phyloP scores from a whole-genome alignment of 2,329 filamentous ascomycete genomes.

The Penicillium sp. region DNA sequence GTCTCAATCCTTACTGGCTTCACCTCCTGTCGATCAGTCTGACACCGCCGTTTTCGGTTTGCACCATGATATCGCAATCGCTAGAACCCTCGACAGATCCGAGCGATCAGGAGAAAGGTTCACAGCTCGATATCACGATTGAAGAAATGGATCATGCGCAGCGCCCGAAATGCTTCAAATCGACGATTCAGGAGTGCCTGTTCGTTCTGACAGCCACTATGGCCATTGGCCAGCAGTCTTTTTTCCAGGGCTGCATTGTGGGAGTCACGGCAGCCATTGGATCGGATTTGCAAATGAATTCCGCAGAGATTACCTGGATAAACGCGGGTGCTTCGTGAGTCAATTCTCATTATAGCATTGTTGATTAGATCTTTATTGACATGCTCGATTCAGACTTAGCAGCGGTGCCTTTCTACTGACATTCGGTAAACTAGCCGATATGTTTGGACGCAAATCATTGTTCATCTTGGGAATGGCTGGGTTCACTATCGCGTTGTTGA shows the following conservation, averaged over 20 bases:
- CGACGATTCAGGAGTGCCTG: slow-evolving; percentile 56
- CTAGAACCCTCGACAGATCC: not conserved
- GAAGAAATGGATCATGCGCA: slow-evolving; percentile 6
- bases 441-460: slow-evolving; percentile 58
- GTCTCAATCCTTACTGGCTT: too few species aligned
- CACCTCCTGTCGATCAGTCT: too few species aligned
- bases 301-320: slow-evolving; percentile 63
- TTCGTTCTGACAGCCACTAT: slow-evolving; percentile 63
- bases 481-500: slow-evolving; percentile 53
- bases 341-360: not conserved
- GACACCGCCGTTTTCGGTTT: too few species aligned
- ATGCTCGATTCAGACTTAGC: slow-evolving; percentile 43
- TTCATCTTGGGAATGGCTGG: slow-evolving; percentile 56
- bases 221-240: slow-evolving; percentile 58
- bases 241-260: slow-evolving; percentile 54
- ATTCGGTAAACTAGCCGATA: slow-evolving; percentile 60
- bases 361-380: not conserved
- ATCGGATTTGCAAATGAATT: slow-evolving; percentile 56
- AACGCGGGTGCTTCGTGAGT: slow-evolving; percentile 54
- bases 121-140: slow-evolving; percentile 1
- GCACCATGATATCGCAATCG: not conserved
- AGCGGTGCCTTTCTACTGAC: slow-evolving; percentile 61
- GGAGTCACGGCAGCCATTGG: slow-evolving; percentile 60
- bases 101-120: slow-evolving; percentile 13
- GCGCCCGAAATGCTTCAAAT: slow-evolving; percentile 48